Evolutionary conservation across 495 filamentous ascomycete species (phyloP), one percentile per base, ranked within the genome.

Genomic region (Pseudoneurospora amorphoporcata): DNA sequence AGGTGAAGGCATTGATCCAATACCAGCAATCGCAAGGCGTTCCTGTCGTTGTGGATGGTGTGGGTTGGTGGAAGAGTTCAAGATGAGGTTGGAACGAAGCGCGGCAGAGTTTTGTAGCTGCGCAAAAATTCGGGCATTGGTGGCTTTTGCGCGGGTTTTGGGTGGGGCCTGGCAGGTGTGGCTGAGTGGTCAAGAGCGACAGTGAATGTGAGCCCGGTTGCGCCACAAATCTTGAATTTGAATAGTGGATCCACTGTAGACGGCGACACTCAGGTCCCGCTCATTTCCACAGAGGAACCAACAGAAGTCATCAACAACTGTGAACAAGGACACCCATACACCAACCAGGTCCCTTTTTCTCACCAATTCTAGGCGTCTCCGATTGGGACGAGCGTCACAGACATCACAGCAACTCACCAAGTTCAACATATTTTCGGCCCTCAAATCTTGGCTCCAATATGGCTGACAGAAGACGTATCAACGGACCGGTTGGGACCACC

Each of bases 401-500:
- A 8, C 14, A 65, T 2, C 53, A 65, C 29, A 65, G 12, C 53
- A 70, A 71, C 19, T 68, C 72, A 74, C 69, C 35, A 73, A 73
- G 75, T 38, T 38, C 58, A 39, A 17, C 43, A 53, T 37, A 39
- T 17, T 35, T 17, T 8, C 42, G 39, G 14, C 29, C 19, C 12
- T 35, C 42, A 37, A 12, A n/a, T 45, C 7, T n/a, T 35, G 29
- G 70, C 77, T 74, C 58, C 74, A 74, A 76, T 68, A 95, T 95
- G 92, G 85, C 90, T 71, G 95, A 99, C 80, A 88, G 95, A 81
- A 90, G 95, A 82, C 89, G 95, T 73, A 90, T 97, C 80, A 98
- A 98, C 82, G 93, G 92, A 4, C 96, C 95, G 1, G 83, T 88
- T 39, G 90, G 91, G 68, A 89, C 90, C 58, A 97, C 94, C 29